Evolutionary conservation across 768 basidiomycete species (phyloP), one percentile per base, ranked within the genome.

Genomic region (Termitomyces sp.): DNA sequence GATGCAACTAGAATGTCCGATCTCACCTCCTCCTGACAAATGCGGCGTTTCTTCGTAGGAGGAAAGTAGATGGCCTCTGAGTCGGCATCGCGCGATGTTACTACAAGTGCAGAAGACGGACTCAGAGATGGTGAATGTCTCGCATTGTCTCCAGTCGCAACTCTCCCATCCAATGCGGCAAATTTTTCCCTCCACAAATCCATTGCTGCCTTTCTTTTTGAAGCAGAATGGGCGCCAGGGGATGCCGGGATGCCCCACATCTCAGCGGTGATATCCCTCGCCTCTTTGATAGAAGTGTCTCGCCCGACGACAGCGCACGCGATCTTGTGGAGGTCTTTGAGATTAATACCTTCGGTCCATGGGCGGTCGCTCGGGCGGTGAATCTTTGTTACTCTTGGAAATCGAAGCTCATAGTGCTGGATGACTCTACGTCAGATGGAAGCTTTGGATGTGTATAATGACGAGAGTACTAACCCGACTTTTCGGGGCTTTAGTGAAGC

Each of bases 341-440:
- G 72, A 24, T 75, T 73, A 31, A 79, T 64, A 20, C 79, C 79
- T 34, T 86, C 83, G 34, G 67, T 72, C 86, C 89, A 92, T n/a
- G 73, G 67, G 18, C 92, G 81, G 58, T 92, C 89, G 24, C 67
- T 70, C 0, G 73, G 64, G 7, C 86, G 81, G 68, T 81, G 82
- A 1, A 86, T 71, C 66, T 94, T 94, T 34, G 79, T 79, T 31
- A 95, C 77, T 50, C 94, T 78, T 0, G 94, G 91, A 68, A 89
- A 95, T 22, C 94, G 86, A 5, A 94, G 75, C 61, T 90, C 90
- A 66, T 94, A 94, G 65, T 86, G 77, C 91, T 93, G 59, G 15
- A 7, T 8, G 44, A 51, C 45, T 34, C n/a, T 13, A 20, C 20
- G 24, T 62, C 39, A 47, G 31, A 60, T 31, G 10, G 15, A n/a